These are phyloP conservation scores for Syncephalis plumigaleata DNA, from an alignment of 371 early-diverging fungal species.

Conservation along the genomic window DNA sequence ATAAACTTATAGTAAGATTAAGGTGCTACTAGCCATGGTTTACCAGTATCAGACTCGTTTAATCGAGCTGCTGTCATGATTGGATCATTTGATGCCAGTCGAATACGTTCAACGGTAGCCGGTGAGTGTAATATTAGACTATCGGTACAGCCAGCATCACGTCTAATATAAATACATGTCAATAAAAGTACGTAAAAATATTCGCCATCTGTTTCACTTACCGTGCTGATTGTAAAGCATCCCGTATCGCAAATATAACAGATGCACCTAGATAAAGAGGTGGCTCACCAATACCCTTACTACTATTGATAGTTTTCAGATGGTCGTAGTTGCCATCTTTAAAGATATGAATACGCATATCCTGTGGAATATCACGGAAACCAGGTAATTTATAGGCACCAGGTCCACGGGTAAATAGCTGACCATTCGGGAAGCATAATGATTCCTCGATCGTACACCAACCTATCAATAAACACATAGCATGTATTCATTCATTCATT, in stretches of 20 bases:
- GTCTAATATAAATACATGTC: too few relatives aligned
- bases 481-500: too few relatives aligned
- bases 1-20: too few relatives aligned
- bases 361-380: conserved; percentile 50
- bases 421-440: conserved; percentile 39
- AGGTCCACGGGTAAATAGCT: conserved; percentile 51
- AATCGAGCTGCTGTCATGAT: too few relatives aligned
- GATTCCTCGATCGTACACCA: conserved; percentile 61
- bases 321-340: conserved; percentile 29
- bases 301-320: conserved; percentile 45
- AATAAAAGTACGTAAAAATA: too few relatives aligned
- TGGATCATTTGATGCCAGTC: too few relatives aligned
- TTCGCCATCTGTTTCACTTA: conserved; percentile 1
- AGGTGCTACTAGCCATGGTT: too few relatives aligned
- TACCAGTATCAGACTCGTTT: too few relatives aligned
- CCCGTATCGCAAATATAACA: conserved; percentile 51
- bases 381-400: conserved; percentile 68
- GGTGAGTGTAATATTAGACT: too few relatives aligned
- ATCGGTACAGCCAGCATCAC: too few relatives aligned
- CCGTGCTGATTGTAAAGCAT: conserved; percentile 44
- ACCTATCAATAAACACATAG: too few relatives aligned
- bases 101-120: too few relatives aligned
- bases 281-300: conserved; percentile 72
- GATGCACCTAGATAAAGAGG: conserved; percentile 57
- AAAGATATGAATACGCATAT: conserved; percentile 44